These are phyloP conservation scores for Zygotorulaspora florentina DNA, from an alignment of 805 yeast genomes.

Conservation along the genomic window DNA sequence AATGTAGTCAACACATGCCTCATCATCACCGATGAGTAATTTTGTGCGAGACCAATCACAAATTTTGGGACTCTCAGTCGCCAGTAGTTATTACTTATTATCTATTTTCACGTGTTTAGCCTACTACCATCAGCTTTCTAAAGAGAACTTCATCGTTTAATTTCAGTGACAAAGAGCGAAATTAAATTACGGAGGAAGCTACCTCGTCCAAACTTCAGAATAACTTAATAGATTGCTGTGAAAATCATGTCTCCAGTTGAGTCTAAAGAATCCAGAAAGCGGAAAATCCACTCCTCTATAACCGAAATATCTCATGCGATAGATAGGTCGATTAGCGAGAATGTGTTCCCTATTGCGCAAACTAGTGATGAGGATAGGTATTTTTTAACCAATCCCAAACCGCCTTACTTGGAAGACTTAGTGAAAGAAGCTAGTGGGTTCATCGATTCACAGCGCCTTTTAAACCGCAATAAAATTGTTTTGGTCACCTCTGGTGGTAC, in stretches of 20 bases:
- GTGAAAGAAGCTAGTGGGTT: conserved; percentile 56
- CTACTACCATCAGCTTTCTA: too few species aligned
- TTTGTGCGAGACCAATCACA: too few species aligned
- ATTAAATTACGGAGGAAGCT: too few species aligned
- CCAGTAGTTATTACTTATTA: too few species aligned
- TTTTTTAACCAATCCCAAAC: conserved; percentile 68
- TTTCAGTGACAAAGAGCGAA: too few species aligned
- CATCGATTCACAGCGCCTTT: conserved; percentile 48
- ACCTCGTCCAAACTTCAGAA: too few species aligned
- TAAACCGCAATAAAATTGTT: conserved; percentile 52
- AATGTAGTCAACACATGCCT: too few species aligned
- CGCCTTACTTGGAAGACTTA: conserved; percentile 64
- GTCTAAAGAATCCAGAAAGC: conserved; percentile 2
- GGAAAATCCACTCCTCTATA: conserved; percentile 53
- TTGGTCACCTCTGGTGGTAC: conserved; percentile 96
- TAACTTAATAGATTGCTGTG: background rate
- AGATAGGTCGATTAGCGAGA: conserved; percentile 66
- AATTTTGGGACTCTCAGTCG: too few species aligned
- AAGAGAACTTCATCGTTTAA: background rate
- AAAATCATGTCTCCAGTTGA: background rate
- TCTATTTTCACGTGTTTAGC: too few species aligned
- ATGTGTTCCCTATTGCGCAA: conserved; percentile 65
- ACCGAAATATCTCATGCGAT: conserved; percentile 73
- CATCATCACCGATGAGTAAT: too few species aligned
- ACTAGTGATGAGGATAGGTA: conserved; percentile 67